These are phyloP conservation scores for Saccharum spontaneum DNA, from an alignment of 176 grass and related monocot genomes.

Conservation along the genomic window DNA sequence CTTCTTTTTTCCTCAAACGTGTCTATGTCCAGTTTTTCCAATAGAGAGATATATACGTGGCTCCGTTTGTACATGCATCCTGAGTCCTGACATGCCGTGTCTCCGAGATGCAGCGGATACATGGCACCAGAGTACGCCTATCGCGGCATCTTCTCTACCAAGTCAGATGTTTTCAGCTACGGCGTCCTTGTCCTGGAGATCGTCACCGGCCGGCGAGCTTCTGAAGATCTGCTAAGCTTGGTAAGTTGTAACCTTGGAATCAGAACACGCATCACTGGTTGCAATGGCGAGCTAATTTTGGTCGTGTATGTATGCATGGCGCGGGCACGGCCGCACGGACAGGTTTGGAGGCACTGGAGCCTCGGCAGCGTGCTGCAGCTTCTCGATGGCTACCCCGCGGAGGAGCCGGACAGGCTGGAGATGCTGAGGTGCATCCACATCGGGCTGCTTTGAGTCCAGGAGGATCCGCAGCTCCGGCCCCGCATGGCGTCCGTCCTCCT, in stretches of 20 bases:
- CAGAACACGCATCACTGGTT: background rate
- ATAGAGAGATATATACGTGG: no score
- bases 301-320: background rate
- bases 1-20: no score
- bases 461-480: slow-evolving; percentile 36
- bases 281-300: background rate
- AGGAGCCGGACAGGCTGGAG: background rate
- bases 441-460: slow-evolving; percentile 42
- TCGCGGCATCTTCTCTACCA: slow-evolving; percentile 47
- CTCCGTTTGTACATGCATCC: background rate
- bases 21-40: no score
- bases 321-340: background rate
- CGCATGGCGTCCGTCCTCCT: slow-evolving; percentile 38
- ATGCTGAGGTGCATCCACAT: slow-evolving; percentile 46
- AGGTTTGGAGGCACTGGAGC: no score
- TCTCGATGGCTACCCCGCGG: no score
- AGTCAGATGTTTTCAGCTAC: slow-evolving; percentile 65
- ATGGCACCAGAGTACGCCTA: slow-evolving; percentile 60
- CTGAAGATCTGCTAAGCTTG: slow-evolving; percentile 21
- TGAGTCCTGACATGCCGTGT: background rate
- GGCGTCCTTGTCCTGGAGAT: slow-evolving; percentile 58
- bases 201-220: slow-evolving; percentile 31
- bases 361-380: no score
- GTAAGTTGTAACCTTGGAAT: background rate
- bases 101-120: slow-evolving; percentile 44